These are phyloP conservation scores for Juncus inflexus DNA, from an alignment of 176 grass and related monocot genomes.

Conservation along the genomic window DNA sequence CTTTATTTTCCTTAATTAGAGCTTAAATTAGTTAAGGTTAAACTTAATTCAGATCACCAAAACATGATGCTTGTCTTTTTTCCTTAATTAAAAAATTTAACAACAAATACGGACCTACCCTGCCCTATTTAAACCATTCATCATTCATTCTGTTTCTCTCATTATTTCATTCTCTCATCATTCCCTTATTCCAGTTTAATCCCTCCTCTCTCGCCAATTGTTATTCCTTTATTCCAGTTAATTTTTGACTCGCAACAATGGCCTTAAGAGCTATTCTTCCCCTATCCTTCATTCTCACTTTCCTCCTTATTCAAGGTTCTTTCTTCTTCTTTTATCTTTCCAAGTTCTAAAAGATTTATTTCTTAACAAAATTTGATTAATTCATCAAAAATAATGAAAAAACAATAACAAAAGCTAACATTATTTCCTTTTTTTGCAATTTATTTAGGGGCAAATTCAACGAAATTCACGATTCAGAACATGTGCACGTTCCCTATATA, in stretches of 20 bases:
- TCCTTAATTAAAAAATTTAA: too few relatives aligned
- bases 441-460: slow-evolving; percentile 18
- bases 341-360: background rate
- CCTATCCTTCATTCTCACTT: slow-evolving; percentile 5
- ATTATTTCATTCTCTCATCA: too few relatives aligned
- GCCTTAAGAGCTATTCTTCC: background rate
- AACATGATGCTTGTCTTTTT: too few relatives aligned
- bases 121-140: too few relatives aligned
- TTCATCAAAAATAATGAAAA: background rate
- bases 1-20: too few relatives aligned
- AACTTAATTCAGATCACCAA: too few relatives aligned
- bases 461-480: slow-evolving; percentile 49
- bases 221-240: too few relatives aligned
- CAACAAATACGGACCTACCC: too few relatives aligned
- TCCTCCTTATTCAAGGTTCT: slow-evolving; percentile 13
- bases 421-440: background rate
- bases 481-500: slow-evolving; percentile 45
- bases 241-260: background rate
- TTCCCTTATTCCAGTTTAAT: too few relatives aligned
- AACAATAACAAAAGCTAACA: background rate
- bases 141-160: too few relatives aligned
- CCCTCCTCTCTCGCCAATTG: too few relatives aligned
- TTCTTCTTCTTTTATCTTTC: background rate
- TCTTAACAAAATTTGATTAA: background rate
- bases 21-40: too few relatives aligned